Conservation (phyloP, 1,139 yeast genomes). For the Sugiyamaella xylanicola region DNA sequence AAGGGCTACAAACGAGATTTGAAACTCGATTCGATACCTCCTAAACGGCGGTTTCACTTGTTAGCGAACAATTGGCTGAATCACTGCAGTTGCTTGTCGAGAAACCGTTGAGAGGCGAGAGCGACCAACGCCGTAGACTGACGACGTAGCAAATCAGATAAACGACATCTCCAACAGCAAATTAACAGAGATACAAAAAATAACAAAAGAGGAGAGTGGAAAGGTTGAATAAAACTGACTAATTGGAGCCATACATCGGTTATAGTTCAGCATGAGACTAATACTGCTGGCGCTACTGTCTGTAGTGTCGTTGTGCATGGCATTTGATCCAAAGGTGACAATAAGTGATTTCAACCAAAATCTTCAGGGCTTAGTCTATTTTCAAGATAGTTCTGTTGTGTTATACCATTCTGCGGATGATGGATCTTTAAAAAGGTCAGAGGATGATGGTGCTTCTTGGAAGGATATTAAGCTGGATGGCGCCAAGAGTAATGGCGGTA, state of each 20-base stretch:
- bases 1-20: background rate
- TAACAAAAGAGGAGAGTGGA: background rate
- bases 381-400: constrained; percentile 37
- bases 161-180: too few species aligned
- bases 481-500: constrained; percentile 33
- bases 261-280: background rate
- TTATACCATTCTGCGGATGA: constrained; percentile 43
- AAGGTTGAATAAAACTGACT: too few species aligned
- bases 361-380: constrained; percentile 44
- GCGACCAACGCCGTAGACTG: background rate
- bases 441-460: constrained; percentile 64
- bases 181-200: background rate
- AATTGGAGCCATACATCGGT: too few species aligned
- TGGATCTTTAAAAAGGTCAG: constrained; percentile 48
- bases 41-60: too few species aligned
- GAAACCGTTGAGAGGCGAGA: background rate
- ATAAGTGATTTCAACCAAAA: constrained; percentile 16
- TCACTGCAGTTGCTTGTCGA: background rate
- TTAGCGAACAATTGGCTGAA: background rate
- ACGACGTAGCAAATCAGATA: background rate
- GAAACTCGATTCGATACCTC: too few species aligned
- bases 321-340: constrained; percentile 23
- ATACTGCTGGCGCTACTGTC: constrained; percentile 1
- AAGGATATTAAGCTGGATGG: constrained; percentile 38
- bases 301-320: constrained; percentile 7